Conservation (phyloP, 75 land plant species). For the Larix kaempferi region DNA sequence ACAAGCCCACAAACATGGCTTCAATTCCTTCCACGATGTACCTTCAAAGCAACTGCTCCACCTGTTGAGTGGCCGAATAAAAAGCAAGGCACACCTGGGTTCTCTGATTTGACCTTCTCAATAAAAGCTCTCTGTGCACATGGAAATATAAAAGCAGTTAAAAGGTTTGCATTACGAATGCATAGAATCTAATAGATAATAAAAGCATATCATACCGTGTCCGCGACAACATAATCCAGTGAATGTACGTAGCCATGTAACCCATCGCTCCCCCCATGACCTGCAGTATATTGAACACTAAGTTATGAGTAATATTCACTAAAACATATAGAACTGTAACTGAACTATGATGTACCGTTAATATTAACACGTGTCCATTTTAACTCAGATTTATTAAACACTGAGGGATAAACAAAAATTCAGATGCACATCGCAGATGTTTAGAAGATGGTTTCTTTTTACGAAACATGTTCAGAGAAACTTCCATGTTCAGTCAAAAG, state of each 20-base stretch:
- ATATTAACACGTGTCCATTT: neutral
- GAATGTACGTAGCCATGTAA: slow-evolving; percentile 98
- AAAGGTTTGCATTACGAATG: neutral
- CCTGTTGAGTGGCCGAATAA: slow-evolving; percentile 97
- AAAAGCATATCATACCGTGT: slow-evolving; percentile 46
- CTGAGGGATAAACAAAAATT: too few relatives aligned
- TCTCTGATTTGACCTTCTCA: slow-evolving; percentile 57
- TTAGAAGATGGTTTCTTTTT: too few relatives aligned
- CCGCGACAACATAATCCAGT: slow-evolving; percentile 87
- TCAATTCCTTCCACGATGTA: slow-evolving; percentile 12
- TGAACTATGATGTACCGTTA: too few relatives aligned
- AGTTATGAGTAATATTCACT: neutral
- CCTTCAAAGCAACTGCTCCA: slow-evolving; percentile 96
- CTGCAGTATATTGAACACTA: slow-evolving; percentile 29
- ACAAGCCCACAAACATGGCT: neutral
- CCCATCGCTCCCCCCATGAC: slow-evolving; percentile 99
- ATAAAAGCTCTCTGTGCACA: slow-evolving; percentile 48
- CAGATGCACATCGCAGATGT: too few relatives aligned
- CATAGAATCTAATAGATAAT: neutral
- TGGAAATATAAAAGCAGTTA: neutral
- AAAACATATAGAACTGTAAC: neutral
- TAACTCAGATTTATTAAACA: too few relatives aligned
- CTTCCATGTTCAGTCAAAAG: too few relatives aligned
- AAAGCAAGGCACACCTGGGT: slow-evolving; percentile 81
- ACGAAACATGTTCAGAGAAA: too few relatives aligned